phyloP scores from a whole-genome alignment of 2,329 filamentous ascomycete species.

The Aspergillus pseudoterreus region DNA sequence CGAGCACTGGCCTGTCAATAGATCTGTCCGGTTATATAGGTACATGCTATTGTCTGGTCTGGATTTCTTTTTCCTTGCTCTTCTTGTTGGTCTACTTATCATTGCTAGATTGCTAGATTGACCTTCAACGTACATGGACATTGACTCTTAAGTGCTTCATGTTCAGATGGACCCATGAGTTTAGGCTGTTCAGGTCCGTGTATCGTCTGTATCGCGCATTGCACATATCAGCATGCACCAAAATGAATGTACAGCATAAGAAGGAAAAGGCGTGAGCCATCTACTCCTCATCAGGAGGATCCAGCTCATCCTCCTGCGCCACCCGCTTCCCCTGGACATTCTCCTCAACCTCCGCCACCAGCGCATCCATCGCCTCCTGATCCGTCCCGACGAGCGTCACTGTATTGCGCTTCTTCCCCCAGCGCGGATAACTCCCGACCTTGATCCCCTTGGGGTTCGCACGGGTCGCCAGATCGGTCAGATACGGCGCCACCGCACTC shows the following conservation, averaged over 20 bases:
- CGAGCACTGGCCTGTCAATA: slow-evolving; percentile 31
- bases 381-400: slow-evolving; percentile 83
- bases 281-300: slow-evolving; percentile 37
- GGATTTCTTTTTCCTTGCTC: too few species aligned
- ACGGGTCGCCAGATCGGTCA: slow-evolving; percentile 72
- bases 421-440: slow-evolving; percentile 91
- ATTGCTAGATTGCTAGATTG: too few species aligned
- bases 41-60: slow-evolving; percentile 17
- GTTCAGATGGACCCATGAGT: neutral
- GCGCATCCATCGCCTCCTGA: slow-evolving; percentile 69
- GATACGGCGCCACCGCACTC: slow-evolving; percentile 76
- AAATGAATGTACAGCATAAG: neutral
- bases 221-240: neutral
- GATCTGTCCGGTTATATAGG: slow-evolving; percentile 20
- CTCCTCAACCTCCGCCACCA: slow-evolving; percentile 73
- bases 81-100: too few species aligned
- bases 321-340: slow-evolving; percentile 72
- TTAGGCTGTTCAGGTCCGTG: neutral
- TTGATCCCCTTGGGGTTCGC: slow-evolving; percentile 77
- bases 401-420: slow-evolving; percentile 83
- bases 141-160: neutral
- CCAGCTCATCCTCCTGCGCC: slow-evolving; percentile 66
- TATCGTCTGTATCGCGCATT: neutral
- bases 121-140: neutral
- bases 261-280: neutral